Percentiles rank a stretch among this genome's conserved stretches.
phyloP scores from a whole-genome alignment of 2,329 filamentous ascomycete species.

The Botrytis elliptica region DNA sequence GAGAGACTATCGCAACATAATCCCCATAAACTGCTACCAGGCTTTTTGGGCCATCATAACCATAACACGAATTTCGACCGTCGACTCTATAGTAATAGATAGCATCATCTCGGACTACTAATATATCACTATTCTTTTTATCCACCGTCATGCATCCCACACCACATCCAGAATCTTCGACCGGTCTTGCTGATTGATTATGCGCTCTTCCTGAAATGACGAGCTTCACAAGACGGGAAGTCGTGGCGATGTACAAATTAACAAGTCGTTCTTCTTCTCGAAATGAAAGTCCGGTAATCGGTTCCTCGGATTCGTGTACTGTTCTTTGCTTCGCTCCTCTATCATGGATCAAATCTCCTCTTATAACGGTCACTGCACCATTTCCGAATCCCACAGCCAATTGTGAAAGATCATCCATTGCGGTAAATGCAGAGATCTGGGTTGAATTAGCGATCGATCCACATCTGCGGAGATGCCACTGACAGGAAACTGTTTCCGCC shows the following conservation, averaged over 20 bases:
- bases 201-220: slow-evolving; percentile 86
- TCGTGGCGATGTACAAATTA: slow-evolving; percentile 89
- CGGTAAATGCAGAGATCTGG: slow-evolving; percentile 82
- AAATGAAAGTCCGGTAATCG: slow-evolving; percentile 87
- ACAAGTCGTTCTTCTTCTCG: slow-evolving; percentile 58
- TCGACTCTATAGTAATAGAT: slow-evolving; percentile 90
- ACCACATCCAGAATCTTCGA: slow-evolving; percentile 87
- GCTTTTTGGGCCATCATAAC: slow-evolving; percentile 88
- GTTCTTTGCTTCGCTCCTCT: slow-evolving; percentile 90
- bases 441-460: neutral
- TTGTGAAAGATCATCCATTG: slow-evolving; percentile 84
- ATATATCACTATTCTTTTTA: slow-evolving; percentile 73
- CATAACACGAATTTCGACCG: slow-evolving; percentile 81
- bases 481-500: slow-evolving; percentile 88
- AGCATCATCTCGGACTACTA: slow-evolving; percentile 92
- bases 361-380: slow-evolving; percentile 87
- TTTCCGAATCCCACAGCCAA: slow-evolving; percentile 95
- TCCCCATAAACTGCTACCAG: slow-evolving; percentile 76
- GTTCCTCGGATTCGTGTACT: slow-evolving; percentile 95
- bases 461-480: slow-evolving; percentile 34
- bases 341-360: slow-evolving; percentile 93
- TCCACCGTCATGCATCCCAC: slow-evolving; percentile 96
- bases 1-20: slow-evolving; percentile 84
- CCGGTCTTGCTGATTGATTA: slow-evolving; percentile 79
- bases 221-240: slow-evolving; percentile 80